Evolutionary conservation across 2,329 filamentous ascomycete genomes (phyloP).

Genomic region (Colletotrichum sp.): DNA sequence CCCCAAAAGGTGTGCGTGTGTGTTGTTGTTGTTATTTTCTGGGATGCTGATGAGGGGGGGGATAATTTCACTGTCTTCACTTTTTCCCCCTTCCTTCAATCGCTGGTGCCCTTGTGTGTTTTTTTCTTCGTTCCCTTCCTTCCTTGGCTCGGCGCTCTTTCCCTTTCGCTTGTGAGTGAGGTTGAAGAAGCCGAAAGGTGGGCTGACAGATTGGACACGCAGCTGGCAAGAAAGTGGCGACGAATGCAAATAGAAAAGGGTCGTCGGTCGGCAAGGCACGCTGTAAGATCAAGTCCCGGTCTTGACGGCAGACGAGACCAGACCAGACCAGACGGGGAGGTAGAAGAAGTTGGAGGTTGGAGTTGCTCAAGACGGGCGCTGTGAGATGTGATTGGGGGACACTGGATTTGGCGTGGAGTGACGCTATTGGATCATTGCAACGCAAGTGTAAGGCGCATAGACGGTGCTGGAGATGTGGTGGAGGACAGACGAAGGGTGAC

Average conservation of each 20-base stretch:
- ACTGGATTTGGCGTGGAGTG: slow-evolving; percentile 33
- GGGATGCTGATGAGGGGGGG: not conserved
- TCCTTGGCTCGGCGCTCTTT: not conserved
- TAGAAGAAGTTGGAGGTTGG: slow-evolving; percentile 11
- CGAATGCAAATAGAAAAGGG: not conserved
- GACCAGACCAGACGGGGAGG: not conserved
- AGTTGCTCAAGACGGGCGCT: slow-evolving; percentile 10
- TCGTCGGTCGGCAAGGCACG: not conserved
- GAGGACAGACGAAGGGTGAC: slow-evolving; percentile 2
- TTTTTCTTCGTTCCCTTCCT: not conserved
- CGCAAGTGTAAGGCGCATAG: slow-evolving; percentile 19
- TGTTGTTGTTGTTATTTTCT: not conserved
- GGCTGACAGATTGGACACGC: not conserved
- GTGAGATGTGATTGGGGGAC: slow-evolving; percentile 18
- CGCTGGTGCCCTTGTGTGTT: not conserved
- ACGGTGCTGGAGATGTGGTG: slow-evolving; percentile 9
- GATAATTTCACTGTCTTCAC: not conserved
- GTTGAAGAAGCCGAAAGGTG: not conserved
- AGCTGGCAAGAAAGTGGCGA: not conserved
- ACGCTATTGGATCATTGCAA: slow-evolving; percentile 32
- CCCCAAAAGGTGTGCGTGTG: not conserved
- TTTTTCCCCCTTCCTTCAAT: not conserved
- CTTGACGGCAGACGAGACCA: not conserved
- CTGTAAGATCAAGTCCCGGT: not conserved
- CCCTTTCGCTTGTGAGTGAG: not conserved